Evolutionary conservation across 345 rosid genomes (phyloP).

Genomic region (Alliaria petiolata): DNA sequence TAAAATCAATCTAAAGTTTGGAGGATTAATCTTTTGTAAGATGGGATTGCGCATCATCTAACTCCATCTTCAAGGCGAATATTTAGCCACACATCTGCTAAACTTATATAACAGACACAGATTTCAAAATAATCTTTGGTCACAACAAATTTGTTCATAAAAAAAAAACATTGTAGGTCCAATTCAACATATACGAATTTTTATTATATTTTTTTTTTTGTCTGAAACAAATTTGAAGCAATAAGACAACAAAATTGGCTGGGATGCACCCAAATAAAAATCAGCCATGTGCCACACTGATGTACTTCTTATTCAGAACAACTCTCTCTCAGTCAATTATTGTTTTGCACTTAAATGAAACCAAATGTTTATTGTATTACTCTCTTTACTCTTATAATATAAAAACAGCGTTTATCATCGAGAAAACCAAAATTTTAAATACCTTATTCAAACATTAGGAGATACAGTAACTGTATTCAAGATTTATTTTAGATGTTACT

Average conservation of each 20-base stretch:
- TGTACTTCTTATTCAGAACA: neutral
- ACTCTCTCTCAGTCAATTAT: neutral
- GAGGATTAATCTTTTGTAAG: neutral
- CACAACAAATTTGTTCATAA: too few relatives aligned
- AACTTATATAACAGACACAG: neutral
- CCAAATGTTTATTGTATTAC: neutral
- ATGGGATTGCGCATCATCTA: neutral
- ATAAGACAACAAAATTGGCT: conserved; percentile 9
- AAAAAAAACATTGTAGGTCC: neutral
- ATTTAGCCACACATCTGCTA: too few relatives aligned
- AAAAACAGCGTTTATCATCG: neutral
- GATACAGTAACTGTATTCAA: neutral
- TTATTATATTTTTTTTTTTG: neutral
- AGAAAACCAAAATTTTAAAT: neutral
- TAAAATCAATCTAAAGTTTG: neutral
- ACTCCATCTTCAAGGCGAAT: neutral
- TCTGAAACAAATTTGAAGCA: neutral
- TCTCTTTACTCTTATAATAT: neutral
- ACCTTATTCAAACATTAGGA: neutral
- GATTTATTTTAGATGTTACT: neutral
- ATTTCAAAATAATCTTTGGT: neutral
- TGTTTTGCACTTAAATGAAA: neutral
- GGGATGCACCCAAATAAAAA: neutral
- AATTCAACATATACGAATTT: neutral
- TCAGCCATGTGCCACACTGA: neutral